Conservation (phyloP, 805 yeast genomes). For the Naumovozyma dairenensis region DNA sequence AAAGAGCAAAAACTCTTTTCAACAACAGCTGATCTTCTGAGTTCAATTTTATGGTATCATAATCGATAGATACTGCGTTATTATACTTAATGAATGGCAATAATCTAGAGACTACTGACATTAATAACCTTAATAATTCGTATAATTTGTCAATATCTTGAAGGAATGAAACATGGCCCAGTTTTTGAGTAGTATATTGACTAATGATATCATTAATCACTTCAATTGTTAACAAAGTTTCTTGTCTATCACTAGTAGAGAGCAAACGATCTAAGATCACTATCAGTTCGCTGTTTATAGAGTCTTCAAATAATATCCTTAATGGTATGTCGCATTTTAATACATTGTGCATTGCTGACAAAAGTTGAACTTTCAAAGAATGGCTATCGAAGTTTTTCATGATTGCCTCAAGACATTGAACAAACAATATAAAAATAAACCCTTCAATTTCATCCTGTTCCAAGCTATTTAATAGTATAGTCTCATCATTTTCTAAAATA, state of each 20-base stretch:
- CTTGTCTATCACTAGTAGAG: conserved; percentile 43
- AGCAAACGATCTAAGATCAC: conserved; percentile 68
- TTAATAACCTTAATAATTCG: conserved; percentile 63
- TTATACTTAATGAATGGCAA: conserved; percentile 48
- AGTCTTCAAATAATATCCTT: conserved; percentile 51
- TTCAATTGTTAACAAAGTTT: conserved; percentile 41
- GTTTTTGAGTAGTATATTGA: conserved; percentile 26
- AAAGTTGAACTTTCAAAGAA: conserved; percentile 28
- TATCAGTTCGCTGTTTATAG: conserved; percentile 62
- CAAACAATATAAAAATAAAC: conserved; percentile 70
- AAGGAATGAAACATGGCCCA: conserved; percentile 34
- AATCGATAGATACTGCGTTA: background rate
- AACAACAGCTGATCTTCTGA: conserved; percentile 33
- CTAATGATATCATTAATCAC: conserved; percentile 48
- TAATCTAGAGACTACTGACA: conserved; percentile 49
- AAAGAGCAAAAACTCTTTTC: conserved; percentile 39
- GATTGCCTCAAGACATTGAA: conserved; percentile 73
- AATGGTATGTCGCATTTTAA: conserved; percentile 49
- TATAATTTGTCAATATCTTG: conserved; percentile 68
- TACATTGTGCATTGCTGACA: conserved; percentile 45
- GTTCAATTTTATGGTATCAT: conserved; percentile 2
- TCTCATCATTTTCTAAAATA: conserved; percentile 43
- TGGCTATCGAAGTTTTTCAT: conserved; percentile 32
- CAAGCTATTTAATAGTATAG: conserved; percentile 37
- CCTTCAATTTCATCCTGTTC: conserved; percentile 45